Conservation (phyloP, 2,329 filamentous ascomycete species). For the Penicillium sp. region DNA sequence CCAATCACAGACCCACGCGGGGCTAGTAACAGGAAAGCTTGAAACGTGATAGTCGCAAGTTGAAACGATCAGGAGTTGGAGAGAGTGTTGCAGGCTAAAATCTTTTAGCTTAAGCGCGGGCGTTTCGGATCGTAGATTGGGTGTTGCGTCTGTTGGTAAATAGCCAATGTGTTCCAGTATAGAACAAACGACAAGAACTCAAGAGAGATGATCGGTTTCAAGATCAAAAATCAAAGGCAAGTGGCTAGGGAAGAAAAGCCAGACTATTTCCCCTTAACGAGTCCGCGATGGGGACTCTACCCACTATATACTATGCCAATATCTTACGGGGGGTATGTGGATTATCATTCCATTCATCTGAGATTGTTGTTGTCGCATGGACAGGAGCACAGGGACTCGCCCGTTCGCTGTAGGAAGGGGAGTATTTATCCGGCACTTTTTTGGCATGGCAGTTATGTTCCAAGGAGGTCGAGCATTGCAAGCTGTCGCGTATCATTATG, state of each 20-base stretch:
- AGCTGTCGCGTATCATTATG: conserved; percentile 4
- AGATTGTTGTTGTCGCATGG: conserved; percentile 16
- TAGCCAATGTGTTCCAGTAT: background rate
- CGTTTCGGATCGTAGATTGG: background rate
- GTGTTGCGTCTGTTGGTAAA: background rate
- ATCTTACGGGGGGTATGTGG: conserved; percentile 15
- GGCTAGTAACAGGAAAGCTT: conserved; percentile 12
- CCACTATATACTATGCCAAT: conserved; percentile 20
- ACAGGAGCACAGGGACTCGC: background rate
- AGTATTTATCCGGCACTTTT: too few relatives aligned
- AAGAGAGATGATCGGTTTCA: too few relatives aligned
- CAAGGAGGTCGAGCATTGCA: conserved; percentile 12
- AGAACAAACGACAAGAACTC: background rate
- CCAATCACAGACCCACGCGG: conserved; percentile 18
- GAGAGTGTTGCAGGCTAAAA: conserved; percentile 18
- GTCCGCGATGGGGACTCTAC: conserved; percentile 14
- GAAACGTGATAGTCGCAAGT: conserved; percentile 20
- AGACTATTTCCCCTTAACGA: background rate
- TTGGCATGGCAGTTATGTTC: conserved; percentile 2
- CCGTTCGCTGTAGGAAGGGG: too few relatives aligned
- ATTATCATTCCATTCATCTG: conserved; percentile 22
- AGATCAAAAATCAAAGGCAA: too few relatives aligned
- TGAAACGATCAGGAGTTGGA: conserved; percentile 17
- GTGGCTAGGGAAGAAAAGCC: background rate
- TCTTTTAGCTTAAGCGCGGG: background rate